phyloP scores from a whole-genome alignment of 2,329 filamentous ascomycete genomes.

The Incumbomyces lentus region DNA sequence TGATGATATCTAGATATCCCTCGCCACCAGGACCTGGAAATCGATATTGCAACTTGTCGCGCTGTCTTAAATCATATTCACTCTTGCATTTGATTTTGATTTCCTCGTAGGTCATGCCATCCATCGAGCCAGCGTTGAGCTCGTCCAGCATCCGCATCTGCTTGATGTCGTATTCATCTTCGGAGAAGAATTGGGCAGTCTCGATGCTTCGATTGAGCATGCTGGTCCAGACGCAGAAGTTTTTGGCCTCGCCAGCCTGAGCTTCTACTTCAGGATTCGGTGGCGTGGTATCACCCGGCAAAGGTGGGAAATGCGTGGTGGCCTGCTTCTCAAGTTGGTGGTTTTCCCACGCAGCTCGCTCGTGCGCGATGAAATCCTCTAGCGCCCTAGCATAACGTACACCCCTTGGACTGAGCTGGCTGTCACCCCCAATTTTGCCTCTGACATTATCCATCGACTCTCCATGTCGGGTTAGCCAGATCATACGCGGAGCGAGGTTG shows the following conservation, averaged over 20 bases:
- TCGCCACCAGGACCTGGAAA: conserved; percentile 94
- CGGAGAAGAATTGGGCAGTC: conserved; percentile 82
- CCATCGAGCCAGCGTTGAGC: conserved; percentile 83
- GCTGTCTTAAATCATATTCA: conserved; percentile 68
- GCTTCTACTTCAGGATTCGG: conserved; percentile 70
- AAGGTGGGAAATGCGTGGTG: conserved; percentile 74
- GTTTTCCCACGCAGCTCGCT: conserved; percentile 71
- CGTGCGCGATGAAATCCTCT: conserved; percentile 70
- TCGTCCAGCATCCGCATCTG: conserved; percentile 98
- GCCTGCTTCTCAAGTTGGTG: conserved; percentile 70
- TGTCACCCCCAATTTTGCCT: conserved; percentile 86
- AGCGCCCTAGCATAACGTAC: conserved; percentile 68
- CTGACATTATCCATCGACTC: conserved; percentile 79
- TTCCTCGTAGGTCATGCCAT: conserved; percentile 88
- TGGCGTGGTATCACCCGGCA: conserved; percentile 82
- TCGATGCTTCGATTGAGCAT: conserved; percentile 88
- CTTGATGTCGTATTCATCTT: conserved; percentile 93
- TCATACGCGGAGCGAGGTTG: conserved; percentile 87
- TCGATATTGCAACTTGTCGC: conserved; percentile 88
- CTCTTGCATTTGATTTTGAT: conserved; percentile 69
- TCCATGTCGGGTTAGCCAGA: conserved; percentile 95
- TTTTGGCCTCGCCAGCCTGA: conserved; percentile 52
- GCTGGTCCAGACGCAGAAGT: conserved; percentile 97
- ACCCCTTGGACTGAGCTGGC: conserved; percentile 70
- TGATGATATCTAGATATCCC: conserved; percentile 94